Base-by-base conservation (phyloP, 192 early-diverging fungal species). In the Coemansia sp. region DNA sequence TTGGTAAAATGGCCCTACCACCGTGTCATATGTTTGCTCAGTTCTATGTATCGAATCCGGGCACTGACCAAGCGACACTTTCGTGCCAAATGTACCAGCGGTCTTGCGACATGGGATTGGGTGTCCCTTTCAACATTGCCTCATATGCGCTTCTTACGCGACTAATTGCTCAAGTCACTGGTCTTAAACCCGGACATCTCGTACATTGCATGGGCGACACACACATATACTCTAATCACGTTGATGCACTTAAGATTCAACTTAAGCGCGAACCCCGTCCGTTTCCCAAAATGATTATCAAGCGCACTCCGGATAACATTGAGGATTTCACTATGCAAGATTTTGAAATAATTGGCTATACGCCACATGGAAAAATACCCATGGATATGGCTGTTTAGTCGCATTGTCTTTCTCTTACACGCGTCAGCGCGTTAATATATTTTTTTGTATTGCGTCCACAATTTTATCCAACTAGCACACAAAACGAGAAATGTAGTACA, bases 71-170 rank as follows among this genome's bases (percentile, higher is more conserved):
- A 11, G 84, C 86, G 3, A 70, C 72, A 21, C 82, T 99, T 10
- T 95, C 93, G 2, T 98, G 96, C 76, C 91, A 93, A 57, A 84
- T 99, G 53, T 99, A 99, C 82, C 97, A 99, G 76, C 85, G 97
- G 2, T 92, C 93, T 1, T 92, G 92, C 74, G 97, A 99, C 68
- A 86, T 99, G 80, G 97, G 97, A 6, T 84, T 99, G 23, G 97
- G 97, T 20, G 94, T 99, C 0, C 97, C 97, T 1, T 99, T 99
- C 75, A 99, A 99, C 71, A 97, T 99, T 79, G 93, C 97, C 5
- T 94, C 92, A 23, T 99, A 99, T 70, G 91, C 96, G 1, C 67
- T 99, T 9, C 83, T 99, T 11, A 96, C 94, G 10, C 82, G 89
- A 53, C 85, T 99, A 78, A 86, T 99, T 61, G 95, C 95, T 0